Base-by-base conservation (phyloP, 176 grass and related monocot genomes). In the Poa annua region DNA sequence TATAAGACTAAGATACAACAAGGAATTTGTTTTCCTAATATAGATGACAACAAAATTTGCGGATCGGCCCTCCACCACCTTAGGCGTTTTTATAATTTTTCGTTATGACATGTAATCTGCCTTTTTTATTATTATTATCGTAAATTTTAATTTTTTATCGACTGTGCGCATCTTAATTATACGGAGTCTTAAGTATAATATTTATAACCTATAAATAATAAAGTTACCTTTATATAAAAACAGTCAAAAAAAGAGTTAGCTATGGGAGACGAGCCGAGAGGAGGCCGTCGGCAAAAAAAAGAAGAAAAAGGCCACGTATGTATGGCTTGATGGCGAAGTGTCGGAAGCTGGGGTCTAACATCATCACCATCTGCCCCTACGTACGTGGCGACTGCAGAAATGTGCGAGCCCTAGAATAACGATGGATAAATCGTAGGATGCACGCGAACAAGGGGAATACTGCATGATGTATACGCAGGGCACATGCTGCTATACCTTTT, bases 361-460 rank as follows among this genome's bases (percentile, higher is more conserved):
- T 85, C 69, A 80, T 80, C n/a, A 73, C 52, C 48, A 62, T 85
- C 61, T 69, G 77, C 44, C 44, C 22, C 13, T 73, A 50, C 62
- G 22, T 73, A 50, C 62, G 71, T 68, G 88, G 63, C 53, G 34
- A 50, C 53, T 81, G n/a, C 19, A 47, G 36, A 71, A 69, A 75
- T 74, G 38, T 50, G 60, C n/a, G 42, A 61, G 8, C 71, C 61
- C 62, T 47, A 71, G 48, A 64, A 64, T 33, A 32, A 64, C 61
- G 61, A 81, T 47, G 76, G 16, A 54, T 44, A 44, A 9, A 42
- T 35, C 83, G 71, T 89, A 77, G 20, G 35, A 17, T 82, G 55
- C 33, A 86, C 72, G 83, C 78, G 56, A 86, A 85, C 78, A 77
- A 85, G 88, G 88, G 33, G 10, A 81, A 44, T 77, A 42, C 79